Evolutionary conservation across 331 rosid genomes (phyloP), one percentile per base, ranked within the genome.

Genomic region (Erythrophleum ivorense): DNA sequence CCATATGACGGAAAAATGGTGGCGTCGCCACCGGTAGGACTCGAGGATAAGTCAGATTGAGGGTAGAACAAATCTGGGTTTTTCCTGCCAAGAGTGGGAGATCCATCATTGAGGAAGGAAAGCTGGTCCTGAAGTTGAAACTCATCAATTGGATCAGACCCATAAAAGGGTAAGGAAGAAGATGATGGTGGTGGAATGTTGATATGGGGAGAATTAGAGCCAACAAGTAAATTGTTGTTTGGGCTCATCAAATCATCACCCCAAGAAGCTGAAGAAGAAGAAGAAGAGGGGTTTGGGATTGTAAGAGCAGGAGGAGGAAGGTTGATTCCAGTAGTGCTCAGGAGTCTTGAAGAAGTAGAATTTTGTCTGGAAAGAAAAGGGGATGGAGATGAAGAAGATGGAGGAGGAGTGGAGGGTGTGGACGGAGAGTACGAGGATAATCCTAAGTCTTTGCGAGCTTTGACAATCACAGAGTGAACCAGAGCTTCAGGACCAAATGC

Each of bases 401-500:
- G 89, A 50, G 94, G 82, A 40, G 93, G 90, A 6, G 95, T 79
- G 3, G 97, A 82, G 45, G 94, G 90, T 0, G 90, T 70, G 0
- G 92, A 82, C 1, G 90, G 87, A 21, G 75, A 46, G 58, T 46
- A 46, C 19, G 58, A 70, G 19, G 93, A 24, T 12, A 89, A 76
- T 31, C 89, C 93, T 78, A 95, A 64, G 29, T 89, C 97, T 71
- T 76, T 84, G 21, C 90, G 81, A 0, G 97, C 94, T 85, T 91
- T 93, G 48, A 89, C 81, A 79, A 94, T 81, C 58, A 93, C 88
- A 0, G 92, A 85, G 83, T 89, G 98, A 9, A 95, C 85, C 2
- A 93, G 85, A 38, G 89, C 69, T 82, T 95, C 99, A 0, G 98
- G 97, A 3, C 94, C 93, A 71, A 88, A 92, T 14, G 99, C 98